A percentile compares a stretch with the other conserved stretches of the same genome.
Evolutionary conservation across 2,329 filamentous ascomycete genomes (phyloP).

Genomic region (Graphilbum ipis-grandicollis): DNA sequence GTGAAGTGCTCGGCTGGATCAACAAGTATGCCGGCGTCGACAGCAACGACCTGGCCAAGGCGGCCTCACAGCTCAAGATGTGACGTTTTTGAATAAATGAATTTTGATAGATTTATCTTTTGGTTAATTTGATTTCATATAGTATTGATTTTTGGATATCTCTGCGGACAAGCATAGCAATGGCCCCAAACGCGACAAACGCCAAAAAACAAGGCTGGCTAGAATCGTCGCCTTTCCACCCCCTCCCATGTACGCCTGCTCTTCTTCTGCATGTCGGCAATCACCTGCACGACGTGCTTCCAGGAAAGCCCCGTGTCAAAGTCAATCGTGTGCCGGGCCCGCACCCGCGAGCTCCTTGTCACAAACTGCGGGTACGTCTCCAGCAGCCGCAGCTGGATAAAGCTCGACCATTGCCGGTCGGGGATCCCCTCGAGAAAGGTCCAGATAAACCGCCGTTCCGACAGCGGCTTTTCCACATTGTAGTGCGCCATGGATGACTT

Average conservation of each 20-base stretch:
- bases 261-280: conserved; percentile 5
- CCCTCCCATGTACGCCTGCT: not conserved
- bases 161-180: too few relatives aligned
- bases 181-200: too few relatives aligned
- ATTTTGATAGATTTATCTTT: too few relatives aligned
- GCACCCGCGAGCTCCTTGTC: conserved; percentile 4
- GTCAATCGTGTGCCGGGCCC: conserved; percentile 8
- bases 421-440: conserved; percentile 8
- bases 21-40: conserved; percentile 39
- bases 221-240: too few relatives aligned
- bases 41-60: not conserved
- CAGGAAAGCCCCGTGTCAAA: conserved; percentile 6
- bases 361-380: conserved; percentile 4
- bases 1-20: conserved; percentile 65
- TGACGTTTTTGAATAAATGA: too few relatives aligned
- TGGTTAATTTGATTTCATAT: too few relatives aligned
- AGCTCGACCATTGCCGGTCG: conserved; percentile 5
- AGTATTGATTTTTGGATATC: too few relatives aligned
- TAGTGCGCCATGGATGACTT: conserved; percentile 1
- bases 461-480: conserved; percentile 4
- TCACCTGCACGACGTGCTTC: conserved; percentile 4
- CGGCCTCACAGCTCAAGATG: not conserved
- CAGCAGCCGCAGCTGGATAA: conserved; percentile 6
- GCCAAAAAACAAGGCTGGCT: too few relatives aligned
- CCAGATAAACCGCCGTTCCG: conserved; percentile 9